Percentiles rank a stretch among this genome's conserved stretches.
Conservation (phyloP, 2,329 filamentous ascomycete species). For the Verticillium nubilum region DNA sequence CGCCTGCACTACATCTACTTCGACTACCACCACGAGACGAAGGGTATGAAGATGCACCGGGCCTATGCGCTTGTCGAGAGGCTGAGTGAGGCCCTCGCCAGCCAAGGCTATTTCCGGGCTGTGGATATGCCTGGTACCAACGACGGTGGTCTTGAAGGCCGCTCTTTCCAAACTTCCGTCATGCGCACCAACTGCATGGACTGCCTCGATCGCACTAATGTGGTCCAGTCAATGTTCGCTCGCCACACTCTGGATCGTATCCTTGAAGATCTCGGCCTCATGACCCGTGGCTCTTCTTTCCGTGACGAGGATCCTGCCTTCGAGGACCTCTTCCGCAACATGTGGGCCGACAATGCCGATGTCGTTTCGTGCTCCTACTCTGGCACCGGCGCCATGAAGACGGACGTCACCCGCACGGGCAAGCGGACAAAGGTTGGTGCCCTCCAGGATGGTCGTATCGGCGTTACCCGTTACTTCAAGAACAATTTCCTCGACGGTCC, state of each 20-base stretch:
- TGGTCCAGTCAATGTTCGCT: constrained; percentile 95
- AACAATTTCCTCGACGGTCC: constrained; percentile 97
- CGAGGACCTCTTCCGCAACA: constrained; percentile 87
- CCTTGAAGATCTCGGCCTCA: constrained; percentile 76
- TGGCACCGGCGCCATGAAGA: constrained; percentile 95
- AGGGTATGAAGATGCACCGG: constrained; percentile 88
- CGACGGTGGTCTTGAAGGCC: constrained; percentile 70
- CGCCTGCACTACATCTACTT: constrained; percentile 95
- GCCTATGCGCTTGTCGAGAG: constrained; percentile 82
- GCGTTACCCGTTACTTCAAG: constrained; percentile 78
- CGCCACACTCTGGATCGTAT: constrained; percentile 85
- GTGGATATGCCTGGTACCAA: constrained; percentile 73
- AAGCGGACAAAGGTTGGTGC: constrained; percentile 80
- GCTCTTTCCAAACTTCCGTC: constrained; percentile 78
- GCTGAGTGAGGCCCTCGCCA: constrained; percentile 67
- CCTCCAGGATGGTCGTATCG: constrained; percentile 82
- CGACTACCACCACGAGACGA: constrained; percentile 97
- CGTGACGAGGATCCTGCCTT: constrained; percentile 73
- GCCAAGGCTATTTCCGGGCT: constrained; percentile 88
- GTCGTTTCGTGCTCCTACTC: constrained; percentile 90
- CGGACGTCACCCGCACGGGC: constrained; percentile 92
- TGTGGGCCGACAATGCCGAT: constrained; percentile 98
- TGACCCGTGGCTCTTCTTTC: constrained; percentile 71
- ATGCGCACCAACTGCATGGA: constrained; percentile 99
- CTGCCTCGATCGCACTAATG: constrained; percentile 94